phyloP scores from a whole-genome alignment of 441 rosid genomes.

The Kokia cookei region DNA sequence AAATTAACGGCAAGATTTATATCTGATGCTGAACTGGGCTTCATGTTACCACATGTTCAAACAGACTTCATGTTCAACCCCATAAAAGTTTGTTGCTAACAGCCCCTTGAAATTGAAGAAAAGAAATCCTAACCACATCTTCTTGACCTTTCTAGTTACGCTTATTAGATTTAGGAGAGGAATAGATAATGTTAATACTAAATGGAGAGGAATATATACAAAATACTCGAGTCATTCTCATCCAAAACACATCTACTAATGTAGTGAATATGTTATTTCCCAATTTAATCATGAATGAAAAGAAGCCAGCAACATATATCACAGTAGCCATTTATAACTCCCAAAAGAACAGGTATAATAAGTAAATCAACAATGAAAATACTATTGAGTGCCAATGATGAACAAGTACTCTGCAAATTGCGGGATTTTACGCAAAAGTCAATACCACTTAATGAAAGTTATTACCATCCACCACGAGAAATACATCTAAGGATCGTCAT shows the following conservation, averaged over 20 bases:
- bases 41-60: background rate
- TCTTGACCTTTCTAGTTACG: background rate
- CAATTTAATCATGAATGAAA: background rate
- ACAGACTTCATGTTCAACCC: background rate
- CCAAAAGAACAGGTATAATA: background rate
- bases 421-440: background rate
- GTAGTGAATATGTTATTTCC: too few relatives aligned
- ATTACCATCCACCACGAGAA: background rate
- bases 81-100: background rate
- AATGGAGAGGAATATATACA: background rate
- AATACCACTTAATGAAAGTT: background rate
- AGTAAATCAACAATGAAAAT: background rate
- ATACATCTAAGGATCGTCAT: background rate
- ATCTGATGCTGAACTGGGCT: background rate
- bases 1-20: background rate
- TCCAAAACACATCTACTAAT: background rate
- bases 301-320: background rate
- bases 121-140: background rate
- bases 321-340: background rate
- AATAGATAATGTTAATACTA: background rate
- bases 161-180: too few relatives aligned
- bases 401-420: background rate
- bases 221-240: background rate
- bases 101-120: background rate
- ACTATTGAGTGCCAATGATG: background rate